Evolutionary conservation across 306 rosid species (phyloP).

Genomic region (Vigna unguiculata): DNA sequence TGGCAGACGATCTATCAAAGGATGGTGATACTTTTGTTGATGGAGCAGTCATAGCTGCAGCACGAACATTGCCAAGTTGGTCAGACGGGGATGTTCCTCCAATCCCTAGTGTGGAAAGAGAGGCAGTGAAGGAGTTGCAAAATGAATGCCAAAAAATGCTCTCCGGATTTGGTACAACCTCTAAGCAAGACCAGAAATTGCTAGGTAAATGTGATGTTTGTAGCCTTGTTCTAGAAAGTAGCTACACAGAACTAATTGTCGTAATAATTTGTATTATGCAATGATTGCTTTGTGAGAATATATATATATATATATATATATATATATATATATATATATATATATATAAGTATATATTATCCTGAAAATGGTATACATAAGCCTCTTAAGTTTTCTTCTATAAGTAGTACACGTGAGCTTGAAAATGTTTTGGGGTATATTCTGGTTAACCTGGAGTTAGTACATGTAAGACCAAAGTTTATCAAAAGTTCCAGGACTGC

Average conservation of each 20-base stretch:
- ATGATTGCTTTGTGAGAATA: conserved; percentile 8
- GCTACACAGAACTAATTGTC: conserved; percentile 1
- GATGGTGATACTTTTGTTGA: conserved; percentile 76
- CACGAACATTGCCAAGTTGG: conserved; percentile 91
- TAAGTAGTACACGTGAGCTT: neutral
- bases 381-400: conserved; percentile 13
- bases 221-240: conserved; percentile 17
- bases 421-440: neutral
- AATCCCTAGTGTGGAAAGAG: conserved; percentile 78
- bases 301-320: conserved; percentile 3
- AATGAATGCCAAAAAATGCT: conserved; percentile 80
- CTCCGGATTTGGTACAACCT: conserved; percentile 64
- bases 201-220: conserved; percentile 57
- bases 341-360: neutral
- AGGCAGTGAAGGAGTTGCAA: conserved; percentile 77
- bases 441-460: conserved; percentile 20
- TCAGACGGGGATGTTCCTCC: conserved; percentile 87
- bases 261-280: conserved; percentile 22
- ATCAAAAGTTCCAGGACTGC: too few species aligned
- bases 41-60: conserved; percentile 90
- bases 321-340: too few species aligned
- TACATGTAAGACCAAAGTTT: too few species aligned
- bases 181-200: conserved; percentile 73
- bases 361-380: neutral
- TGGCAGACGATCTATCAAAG: conserved; percentile 67